Conservation (phyloP, 345 rosid genomes). For the Eutrema heterophyllum region DNA sequence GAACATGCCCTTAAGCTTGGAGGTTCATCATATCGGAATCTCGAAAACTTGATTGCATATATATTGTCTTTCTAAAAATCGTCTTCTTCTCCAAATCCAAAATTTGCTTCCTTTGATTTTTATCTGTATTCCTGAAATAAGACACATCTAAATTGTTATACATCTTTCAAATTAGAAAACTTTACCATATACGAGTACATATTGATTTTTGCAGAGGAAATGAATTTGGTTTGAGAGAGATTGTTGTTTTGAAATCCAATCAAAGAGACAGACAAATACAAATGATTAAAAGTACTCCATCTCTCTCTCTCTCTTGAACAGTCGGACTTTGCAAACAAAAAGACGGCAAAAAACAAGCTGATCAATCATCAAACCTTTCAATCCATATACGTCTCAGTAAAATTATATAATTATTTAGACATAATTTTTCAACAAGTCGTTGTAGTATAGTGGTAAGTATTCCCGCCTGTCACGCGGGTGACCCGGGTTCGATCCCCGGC, state of each 20-base stretch:
- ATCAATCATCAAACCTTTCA: no score
- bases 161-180: background rate
- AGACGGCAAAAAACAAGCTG: no score
- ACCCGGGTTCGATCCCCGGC: constrained; percentile 88
- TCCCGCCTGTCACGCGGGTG: constrained; percentile 95
- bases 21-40: constrained; percentile 27
- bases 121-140: background rate
- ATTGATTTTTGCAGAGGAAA: background rate
- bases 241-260: no score
- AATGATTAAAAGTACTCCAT: no score
- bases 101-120: background rate
- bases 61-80: background rate
- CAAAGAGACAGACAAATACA: no score
- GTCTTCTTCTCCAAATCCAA: background rate
- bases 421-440: constrained; percentile 32
- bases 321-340: no score
- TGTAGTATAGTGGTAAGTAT: constrained; percentile 96
- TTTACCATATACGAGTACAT: background rate
- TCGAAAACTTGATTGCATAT: constrained; percentile 11
- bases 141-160: background rate
- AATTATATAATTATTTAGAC: no score
- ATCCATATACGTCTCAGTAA: no score
- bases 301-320: no score
- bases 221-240: background rate
- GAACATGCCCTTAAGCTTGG: constrained; percentile 12